Evolutionary conservation across 257 asterid species (phyloP), one percentile per base, ranked within the genome.

Genomic region (Solanum chaucha): DNA sequence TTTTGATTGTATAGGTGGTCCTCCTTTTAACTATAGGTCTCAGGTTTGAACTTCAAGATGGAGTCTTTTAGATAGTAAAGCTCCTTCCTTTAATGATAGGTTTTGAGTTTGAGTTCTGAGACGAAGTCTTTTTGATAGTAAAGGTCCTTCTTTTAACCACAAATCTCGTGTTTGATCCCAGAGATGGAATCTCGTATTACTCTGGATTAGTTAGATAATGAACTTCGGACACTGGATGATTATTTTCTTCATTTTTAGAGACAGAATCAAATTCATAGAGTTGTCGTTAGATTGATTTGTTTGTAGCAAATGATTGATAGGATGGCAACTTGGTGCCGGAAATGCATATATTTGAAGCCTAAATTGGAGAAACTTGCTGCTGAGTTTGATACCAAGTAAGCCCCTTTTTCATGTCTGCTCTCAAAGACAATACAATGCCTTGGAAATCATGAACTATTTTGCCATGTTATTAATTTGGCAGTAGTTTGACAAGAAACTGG

Each of bases 241-340:
- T 61, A 10, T 26, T 67, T 67, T 67, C 73, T 26, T 24, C 35
- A 74, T 22, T 38, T 22, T 74, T n/a, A 26, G 28, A 41, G 83
- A 75, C 6, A 24, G 4, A 78, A 78, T 13, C 64, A 26, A 78
- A 7, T 78, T 44, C 38, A 44, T 41, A 13, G 64, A 78, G 38
- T 41, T 78, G 84, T 41, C 48, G 22, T 14, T 24, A 24, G 84
- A 78, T 78, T 78, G 84, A 78, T 24, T 14, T 78, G 38, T 41
- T 78, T 78, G 35, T 78, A 24, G 84, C 64, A 78, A 8, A 78
- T 80, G 85, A 48, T 80, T 80, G 41, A 14, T 89, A 95, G 99
- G 99, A 95, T 97, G 99, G 99, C 99, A 41, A 68, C 92, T 8
- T 97, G 99, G 99, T 95, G 98, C 90, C 95, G 99, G 84, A 97